These are phyloP conservation scores for Micromonas pusilla DNA, from an alignment of 139 green algal species.

Conservation along the genomic window DNA sequence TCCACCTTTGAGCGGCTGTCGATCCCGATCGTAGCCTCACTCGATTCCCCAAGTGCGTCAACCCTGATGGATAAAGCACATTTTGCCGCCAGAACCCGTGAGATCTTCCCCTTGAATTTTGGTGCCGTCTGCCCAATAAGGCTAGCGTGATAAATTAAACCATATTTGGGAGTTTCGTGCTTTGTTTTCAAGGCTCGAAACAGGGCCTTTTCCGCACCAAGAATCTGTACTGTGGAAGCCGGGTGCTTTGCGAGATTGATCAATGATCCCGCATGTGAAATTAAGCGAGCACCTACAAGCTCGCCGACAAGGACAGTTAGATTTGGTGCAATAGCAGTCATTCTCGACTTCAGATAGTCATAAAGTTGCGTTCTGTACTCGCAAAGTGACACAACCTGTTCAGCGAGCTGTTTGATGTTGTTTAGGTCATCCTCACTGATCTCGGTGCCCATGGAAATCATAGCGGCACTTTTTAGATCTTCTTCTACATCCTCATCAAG, in stretches of 20 bases:
- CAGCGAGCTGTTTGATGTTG: slow-evolving; percentile 95
- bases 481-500: slow-evolving; percentile 26
- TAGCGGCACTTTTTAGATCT: slow-evolving; percentile 35
- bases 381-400: slow-evolving; percentile 83
- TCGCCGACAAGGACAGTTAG: slow-evolving; percentile 92
- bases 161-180: slow-evolving; percentile 99
- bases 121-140: slow-evolving; percentile 94
- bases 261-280: slow-evolving; percentile 83
- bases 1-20: slow-evolving; percentile 14
- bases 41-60: slow-evolving; percentile 84
- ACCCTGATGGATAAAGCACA: slow-evolving; percentile 93
- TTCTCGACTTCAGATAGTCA: slow-evolving; percentile 75
- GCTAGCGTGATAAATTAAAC: slow-evolving; percentile 96
- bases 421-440: slow-evolving; percentile 94
- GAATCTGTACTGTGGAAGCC: slow-evolving; percentile 95
- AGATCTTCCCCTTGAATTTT: slow-evolving; percentile 96
- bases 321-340: slow-evolving; percentile 91
- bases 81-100: slow-evolving; percentile 98
- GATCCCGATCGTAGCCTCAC: slow-evolving; percentile 20
- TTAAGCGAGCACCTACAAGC: slow-evolving; percentile 90
- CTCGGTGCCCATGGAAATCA: slow-evolving; percentile 59
- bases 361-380: slow-evolving; percentile 81
- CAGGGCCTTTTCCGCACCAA: slow-evolving; percentile 98
- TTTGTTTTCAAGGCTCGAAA: slow-evolving; percentile 98
- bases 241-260: slow-evolving; percentile 98